Percentiles rank a stretch among this genome's conserved stretches.
These are phyloP conservation scores for Tylopilus plumbeoviolaceoides DNA, from an alignment of 768 basidiomycete species.

Conservation along the genomic window DNA sequence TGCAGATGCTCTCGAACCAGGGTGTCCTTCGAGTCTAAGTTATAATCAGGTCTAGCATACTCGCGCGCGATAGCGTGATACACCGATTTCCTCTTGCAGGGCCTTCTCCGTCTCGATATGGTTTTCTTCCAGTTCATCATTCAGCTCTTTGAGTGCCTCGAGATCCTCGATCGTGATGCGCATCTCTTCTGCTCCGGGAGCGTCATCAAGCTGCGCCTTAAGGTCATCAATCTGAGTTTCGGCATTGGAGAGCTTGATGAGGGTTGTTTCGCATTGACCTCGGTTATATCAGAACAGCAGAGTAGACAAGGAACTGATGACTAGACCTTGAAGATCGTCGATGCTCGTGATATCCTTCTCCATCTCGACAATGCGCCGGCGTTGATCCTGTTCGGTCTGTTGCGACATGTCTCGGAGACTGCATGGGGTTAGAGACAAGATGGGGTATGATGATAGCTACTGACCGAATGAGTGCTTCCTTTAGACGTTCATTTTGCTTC, in stretches of 20 bases:
- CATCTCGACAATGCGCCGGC: slow-evolving; percentile 76
- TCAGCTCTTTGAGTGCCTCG: slow-evolving; percentile 92
- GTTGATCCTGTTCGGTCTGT: slow-evolving; percentile 84
- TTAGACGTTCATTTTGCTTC: slow-evolving; percentile 93
- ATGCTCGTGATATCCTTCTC: slow-evolving; percentile 80
- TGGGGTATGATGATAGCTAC: slow-evolving; percentile 11
- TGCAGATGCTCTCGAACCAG: slow-evolving; percentile 65
- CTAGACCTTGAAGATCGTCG: slow-evolving; percentile 77
- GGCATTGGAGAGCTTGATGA: slow-evolving; percentile 81
- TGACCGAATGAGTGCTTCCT: slow-evolving; percentile 87
- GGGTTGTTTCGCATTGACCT: slow-evolving; percentile 78
- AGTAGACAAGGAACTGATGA: neutral
- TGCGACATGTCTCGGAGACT: slow-evolving; percentile 87
- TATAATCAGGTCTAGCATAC: neutral
- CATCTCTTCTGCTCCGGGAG: slow-evolving; percentile 94
- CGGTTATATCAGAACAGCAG: slow-evolving; percentile 3
- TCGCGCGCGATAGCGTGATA: slow-evolving; percentile 16
- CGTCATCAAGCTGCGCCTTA: slow-evolving; percentile 91
- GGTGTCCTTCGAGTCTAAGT: slow-evolving; percentile 59
- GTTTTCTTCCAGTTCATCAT: slow-evolving; percentile 96
- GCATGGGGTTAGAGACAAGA: neutral
- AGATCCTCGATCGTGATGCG: slow-evolving; percentile 94
- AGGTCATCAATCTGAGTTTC: slow-evolving; percentile 92
- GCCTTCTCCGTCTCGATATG: slow-evolving; percentile 92
- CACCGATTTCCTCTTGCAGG: slow-evolving; percentile 86